Evolutionary conservation across 768 basidiomycete genomes (phyloP), one percentile per base, ranked within the genome.

Genomic region (Lactifluus echinatus): DNA sequence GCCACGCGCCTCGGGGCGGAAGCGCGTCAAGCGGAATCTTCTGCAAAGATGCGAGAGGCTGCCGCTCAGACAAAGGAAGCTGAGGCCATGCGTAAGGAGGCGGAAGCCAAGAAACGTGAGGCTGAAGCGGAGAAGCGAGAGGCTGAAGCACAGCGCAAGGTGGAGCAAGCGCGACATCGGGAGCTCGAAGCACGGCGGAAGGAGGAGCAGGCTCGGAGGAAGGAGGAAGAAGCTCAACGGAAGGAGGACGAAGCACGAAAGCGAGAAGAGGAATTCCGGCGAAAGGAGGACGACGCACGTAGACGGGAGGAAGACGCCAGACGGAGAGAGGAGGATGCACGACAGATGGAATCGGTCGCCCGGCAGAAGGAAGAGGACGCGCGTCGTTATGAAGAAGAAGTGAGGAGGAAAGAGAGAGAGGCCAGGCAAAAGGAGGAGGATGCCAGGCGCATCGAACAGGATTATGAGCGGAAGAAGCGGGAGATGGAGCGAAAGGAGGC

Each of bases 301-400:
- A 69, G 56, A 63, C 72, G 64, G 46, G 74, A 69, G 26, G 73
- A 73, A 17, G 76, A 76, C 26, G 65, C 69, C 1, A 64, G 55
- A 52, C 64, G 66, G 24, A 55, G 55, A 40, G 67, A 67, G 52
- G 67, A 68, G 37, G 63, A 66, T 7, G 63, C 67, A 4, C 55
- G 64, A 34, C 55, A 49, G 36, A 34, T 66, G 54, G 73, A 74
- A 46, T 69, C 64, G 15, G 48, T 62, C 39, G 65, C 65, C 21
- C 66, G 57, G 42, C 42, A 63, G 40, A 72, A 70, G 55, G 69
- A 72, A 3, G 62, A 66, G 10, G 66, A 69, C 26, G 61, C 68
- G 8, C 63, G 53, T 31, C 66, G 66, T 26, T 66, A 65, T 53
- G 73, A 74, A 52, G 74, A 71, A 42, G 71, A 66, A 14, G 61